phyloP scores from a whole-genome alignment of 2,329 filamentous ascomycete species.

The Fonsecaea multimorphosa region DNA sequence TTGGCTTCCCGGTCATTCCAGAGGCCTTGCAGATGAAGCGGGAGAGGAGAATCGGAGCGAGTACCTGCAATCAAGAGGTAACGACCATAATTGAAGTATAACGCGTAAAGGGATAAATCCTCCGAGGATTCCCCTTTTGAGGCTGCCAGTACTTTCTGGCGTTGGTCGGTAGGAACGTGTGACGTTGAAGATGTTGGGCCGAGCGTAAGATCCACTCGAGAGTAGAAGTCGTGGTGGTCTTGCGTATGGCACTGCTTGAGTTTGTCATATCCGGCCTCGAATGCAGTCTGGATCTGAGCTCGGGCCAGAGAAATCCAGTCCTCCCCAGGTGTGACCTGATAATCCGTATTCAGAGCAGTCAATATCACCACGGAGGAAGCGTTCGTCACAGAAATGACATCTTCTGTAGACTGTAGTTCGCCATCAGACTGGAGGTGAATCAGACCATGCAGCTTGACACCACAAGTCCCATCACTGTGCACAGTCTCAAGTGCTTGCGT shows the following conservation, averaged over 20 bases:
- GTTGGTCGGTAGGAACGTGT: not conserved
- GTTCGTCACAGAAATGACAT: not conserved
- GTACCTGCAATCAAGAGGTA: not conserved
- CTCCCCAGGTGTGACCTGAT: not conserved
- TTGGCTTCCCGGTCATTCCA: constrained; percentile 5
- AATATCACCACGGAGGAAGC: not conserved
- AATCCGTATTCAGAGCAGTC: not conserved
- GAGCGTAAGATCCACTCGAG: not conserved
- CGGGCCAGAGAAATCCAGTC: not conserved
- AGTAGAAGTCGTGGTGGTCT: not conserved
- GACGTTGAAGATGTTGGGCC: not conserved
- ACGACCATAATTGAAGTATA: constrained; percentile 1
- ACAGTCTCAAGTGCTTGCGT: not conserved
- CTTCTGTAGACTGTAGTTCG: not conserved
- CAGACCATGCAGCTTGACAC: constrained; percentile 4
- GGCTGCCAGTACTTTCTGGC: not conserved
- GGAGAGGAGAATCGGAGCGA: not conserved
- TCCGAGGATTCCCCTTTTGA: not conserved
- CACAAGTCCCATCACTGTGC: constrained; percentile 1
- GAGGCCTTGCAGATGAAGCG: not conserved
- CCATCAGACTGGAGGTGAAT: not conserved
- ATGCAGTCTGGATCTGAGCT: not conserved
- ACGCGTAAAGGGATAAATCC: not conserved
- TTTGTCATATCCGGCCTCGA: not conserved
- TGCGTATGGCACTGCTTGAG: not conserved